phyloP scores from a whole-genome alignment of 2,329 filamentous ascomycete genomes.

The Catunica adiposa region DNA sequence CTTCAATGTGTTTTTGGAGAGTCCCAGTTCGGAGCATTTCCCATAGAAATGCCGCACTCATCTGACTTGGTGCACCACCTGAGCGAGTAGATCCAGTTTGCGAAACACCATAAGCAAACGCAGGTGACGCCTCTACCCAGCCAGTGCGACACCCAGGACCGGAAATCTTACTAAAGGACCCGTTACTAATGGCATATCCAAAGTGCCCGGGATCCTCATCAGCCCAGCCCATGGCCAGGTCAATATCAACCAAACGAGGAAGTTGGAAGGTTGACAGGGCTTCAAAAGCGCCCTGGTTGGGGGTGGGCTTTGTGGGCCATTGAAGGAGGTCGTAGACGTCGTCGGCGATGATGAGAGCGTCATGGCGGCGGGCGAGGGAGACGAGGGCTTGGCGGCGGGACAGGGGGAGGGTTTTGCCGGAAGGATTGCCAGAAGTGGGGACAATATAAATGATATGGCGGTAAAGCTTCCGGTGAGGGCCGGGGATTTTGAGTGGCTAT shows the following conservation, averaged over 20 bases:
- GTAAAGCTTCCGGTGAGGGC: slow-evolving; percentile 58
- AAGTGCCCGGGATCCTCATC: slow-evolving; percentile 35
- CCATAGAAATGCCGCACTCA: slow-evolving; percentile 35
- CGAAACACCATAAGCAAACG: slow-evolving; percentile 33
- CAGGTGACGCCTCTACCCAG: slow-evolving; percentile 62
- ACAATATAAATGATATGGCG: slow-evolving; percentile 78
- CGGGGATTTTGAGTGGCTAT: slow-evolving; percentile 35
- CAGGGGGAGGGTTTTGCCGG: slow-evolving; percentile 64
- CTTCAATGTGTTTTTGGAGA: slow-evolving; percentile 29
- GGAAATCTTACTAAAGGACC: slow-evolving; percentile 75
- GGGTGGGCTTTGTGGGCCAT: slow-evolving; percentile 38
- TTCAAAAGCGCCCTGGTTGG: slow-evolving; percentile 1
- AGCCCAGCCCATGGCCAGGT: slow-evolving; percentile 44
- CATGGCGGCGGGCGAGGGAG: slow-evolving; percentile 55
- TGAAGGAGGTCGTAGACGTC: slow-evolving; percentile 91
- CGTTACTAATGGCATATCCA: slow-evolving; percentile 72
- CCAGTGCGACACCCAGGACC: slow-evolving; percentile 70
- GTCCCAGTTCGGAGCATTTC: slow-evolving; percentile 30
- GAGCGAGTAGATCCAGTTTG: slow-evolving; percentile 37
- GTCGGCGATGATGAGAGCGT: slow-evolving; percentile 73
- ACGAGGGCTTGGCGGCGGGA: slow-evolving; percentile 51
- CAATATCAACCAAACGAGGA: slow-evolving; percentile 65
- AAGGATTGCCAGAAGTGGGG: slow-evolving; percentile 79
- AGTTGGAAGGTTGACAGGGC: slow-evolving; percentile 34
- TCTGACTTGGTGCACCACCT: slow-evolving; percentile 40